These are phyloP conservation scores for Suillus cothurnatus DNA, from an alignment of 768 basidiomycete genomes.

Conservation along the genomic window DNA sequence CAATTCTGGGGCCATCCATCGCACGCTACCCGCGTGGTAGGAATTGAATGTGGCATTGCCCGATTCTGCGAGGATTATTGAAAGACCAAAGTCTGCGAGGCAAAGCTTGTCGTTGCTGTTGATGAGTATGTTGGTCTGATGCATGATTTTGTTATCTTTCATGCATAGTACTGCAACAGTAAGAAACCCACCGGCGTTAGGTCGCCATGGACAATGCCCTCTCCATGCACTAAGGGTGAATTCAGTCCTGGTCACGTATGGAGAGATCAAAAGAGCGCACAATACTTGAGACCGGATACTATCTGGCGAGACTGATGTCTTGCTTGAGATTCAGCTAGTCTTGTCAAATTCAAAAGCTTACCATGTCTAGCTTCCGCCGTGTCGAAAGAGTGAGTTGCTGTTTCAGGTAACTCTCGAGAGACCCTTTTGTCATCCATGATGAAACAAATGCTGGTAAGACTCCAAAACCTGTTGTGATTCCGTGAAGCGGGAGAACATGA, in stretches of 20 bases:
- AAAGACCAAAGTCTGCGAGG: slow-evolving; percentile 37
- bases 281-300: slow-evolving; percentile 25
- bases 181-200: slow-evolving; percentile 35
- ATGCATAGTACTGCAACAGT: background rate
- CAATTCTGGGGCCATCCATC: slow-evolving; percentile 45
- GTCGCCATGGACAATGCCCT: slow-evolving; percentile 40
- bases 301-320: slow-evolving; percentile 27
- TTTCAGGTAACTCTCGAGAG: slow-evolving; percentile 32
- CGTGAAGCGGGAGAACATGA: slow-evolving; percentile 35
- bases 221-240: slow-evolving; percentile 20
- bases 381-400: slow-evolving; percentile 13
- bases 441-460: slow-evolving; percentile 33
- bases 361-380: slow-evolving; percentile 19
- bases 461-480: slow-evolving; percentile 28
- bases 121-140: slow-evolving; percentile 28
- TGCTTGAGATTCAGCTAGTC: background rate
- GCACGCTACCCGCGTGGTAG: slow-evolving; percentile 30
- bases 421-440: slow-evolving; percentile 37
- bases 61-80: slow-evolving; percentile 15
- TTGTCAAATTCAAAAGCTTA: background rate
- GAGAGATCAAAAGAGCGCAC: slow-evolving; percentile 10
- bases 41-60: slow-evolving; percentile 20
- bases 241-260: background rate
- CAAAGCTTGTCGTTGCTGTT: slow-evolving; percentile 13
- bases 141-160: background rate